These are phyloP conservation scores for Aegilops speltoides DNA, from an alignment of 176 grass and related monocot genomes.

Conservation along the genomic window DNA sequence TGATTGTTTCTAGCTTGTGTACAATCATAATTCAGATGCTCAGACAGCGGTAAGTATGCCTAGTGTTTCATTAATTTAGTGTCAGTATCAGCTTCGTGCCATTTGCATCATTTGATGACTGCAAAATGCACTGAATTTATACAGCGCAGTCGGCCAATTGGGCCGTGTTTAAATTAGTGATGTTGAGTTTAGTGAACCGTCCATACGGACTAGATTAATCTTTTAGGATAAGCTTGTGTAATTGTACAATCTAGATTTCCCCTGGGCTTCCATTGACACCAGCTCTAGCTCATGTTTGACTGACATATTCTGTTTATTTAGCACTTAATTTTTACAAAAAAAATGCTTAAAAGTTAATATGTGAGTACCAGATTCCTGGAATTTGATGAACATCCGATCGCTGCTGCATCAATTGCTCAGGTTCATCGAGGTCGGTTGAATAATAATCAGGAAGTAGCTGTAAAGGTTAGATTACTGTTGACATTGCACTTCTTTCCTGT, in stretches of 20 bases:
- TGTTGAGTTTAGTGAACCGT: not conserved
- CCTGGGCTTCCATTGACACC: not conserved
- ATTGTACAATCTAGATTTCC: not conserved
- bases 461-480: conserved; percentile 68
- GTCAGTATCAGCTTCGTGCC: conserved; percentile 1
- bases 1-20: conserved; percentile 3
- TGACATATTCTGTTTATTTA: conserved; percentile 15
- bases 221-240: not conserved
- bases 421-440: conserved; percentile 78
- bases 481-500: conserved; percentile 14
- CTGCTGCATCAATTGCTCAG: conserved; percentile 99
- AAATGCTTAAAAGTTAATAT: conserved; percentile 31
- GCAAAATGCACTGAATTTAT: conserved; percentile 11
- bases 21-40: conserved; percentile 4
- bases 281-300: conserved; percentile 14
- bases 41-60: not conserved
- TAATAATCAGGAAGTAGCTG: conserved; percentile 80
- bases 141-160: not conserved
- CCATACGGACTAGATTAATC: conserved; percentile 1
- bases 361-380: conserved; percentile 76
- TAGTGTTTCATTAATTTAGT: not conserved
- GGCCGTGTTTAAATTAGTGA: not conserved
- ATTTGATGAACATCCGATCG: conserved; percentile 90
- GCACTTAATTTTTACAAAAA: conserved; percentile 13
- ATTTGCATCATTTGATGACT: not conserved